Evolutionary conservation across 2,329 filamentous ascomycete genomes (phyloP).

Genomic region (Botrytis cinerea): DNA sequence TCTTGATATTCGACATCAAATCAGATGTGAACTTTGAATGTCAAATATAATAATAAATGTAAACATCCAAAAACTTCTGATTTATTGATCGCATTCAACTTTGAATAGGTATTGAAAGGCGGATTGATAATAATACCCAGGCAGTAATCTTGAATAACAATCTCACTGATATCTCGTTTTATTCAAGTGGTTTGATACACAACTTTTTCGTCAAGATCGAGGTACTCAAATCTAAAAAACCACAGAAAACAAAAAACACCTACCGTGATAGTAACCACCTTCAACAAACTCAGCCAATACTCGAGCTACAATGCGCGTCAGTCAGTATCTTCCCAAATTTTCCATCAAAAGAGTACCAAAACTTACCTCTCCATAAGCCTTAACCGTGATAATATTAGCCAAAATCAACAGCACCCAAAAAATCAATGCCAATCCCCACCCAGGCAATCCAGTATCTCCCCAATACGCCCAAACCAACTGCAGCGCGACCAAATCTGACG

Average conservation of each 20-base stretch:
- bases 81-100: background rate
- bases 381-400: constrained; percentile 55
- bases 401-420: constrained; percentile 58
- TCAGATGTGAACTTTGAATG: background rate
- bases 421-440: constrained; percentile 63
- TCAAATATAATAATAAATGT: too few relatives aligned
- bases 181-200: background rate
- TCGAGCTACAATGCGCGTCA: constrained; percentile 45
- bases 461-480: constrained; percentile 63
- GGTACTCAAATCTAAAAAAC: background rate
- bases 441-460: constrained; percentile 59
- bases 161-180: background rate
- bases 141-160: background rate
- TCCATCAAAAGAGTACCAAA: background rate
- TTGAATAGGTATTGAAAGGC: background rate
- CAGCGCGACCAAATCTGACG: constrained; percentile 60
- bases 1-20: background rate
- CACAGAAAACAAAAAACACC: constrained; percentile 22
- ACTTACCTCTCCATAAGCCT: constrained; percentile 54
- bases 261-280: constrained; percentile 54
- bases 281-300: constrained; percentile 58
- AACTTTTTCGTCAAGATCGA: background rate
- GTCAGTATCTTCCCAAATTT: background rate
- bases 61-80: background rate
- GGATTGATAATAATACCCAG: background rate